Conservation (phyloP, 306 rosid genomes). For the Cicer judaicum region DNA sequence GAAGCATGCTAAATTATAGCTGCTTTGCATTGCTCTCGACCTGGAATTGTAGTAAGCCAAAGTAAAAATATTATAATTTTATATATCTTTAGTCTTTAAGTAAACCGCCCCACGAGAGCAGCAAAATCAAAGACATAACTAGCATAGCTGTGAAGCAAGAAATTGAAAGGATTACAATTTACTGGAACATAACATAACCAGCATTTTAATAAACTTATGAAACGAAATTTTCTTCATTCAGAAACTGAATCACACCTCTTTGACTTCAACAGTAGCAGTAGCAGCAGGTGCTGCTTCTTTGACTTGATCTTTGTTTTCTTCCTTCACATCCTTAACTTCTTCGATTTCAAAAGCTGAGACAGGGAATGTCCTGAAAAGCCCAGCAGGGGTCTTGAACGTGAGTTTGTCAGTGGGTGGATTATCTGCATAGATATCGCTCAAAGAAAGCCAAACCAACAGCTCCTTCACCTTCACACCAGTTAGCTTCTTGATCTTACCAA, state of each 20-base stretch:
- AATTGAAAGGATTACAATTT: constrained; percentile 12
- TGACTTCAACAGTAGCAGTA: constrained; percentile 46
- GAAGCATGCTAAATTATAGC: constrained; percentile 3
- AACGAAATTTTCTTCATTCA: neutral
- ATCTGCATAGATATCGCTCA: constrained; percentile 69
- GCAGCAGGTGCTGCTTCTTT: constrained; percentile 24
- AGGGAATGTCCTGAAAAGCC: constrained; percentile 76
- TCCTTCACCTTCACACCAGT: constrained; percentile 94
- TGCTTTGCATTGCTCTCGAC: neutral
- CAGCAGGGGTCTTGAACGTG: constrained; percentile 65
- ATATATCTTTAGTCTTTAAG: neutral
- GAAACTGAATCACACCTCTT: constrained; percentile 52
- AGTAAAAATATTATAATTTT: constrained; percentile 6
- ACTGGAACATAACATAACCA: neutral
- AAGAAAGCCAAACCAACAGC: constrained; percentile 75
- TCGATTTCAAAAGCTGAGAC: constrained; percentile 66
- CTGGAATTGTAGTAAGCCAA: neutral
- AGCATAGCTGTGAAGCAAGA: constrained; percentile 9
- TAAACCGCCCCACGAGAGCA: constrained; percentile 5
- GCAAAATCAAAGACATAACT: constrained; percentile 16
- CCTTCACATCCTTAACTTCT: constrained; percentile 49
- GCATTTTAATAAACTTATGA: neutral
- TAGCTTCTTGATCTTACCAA: constrained; percentile 80
- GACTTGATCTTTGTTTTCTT: constrained; percentile 42
- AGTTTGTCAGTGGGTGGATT: constrained; percentile 75